Conservation (phyloP, 345 rosid genomes). For the Eucalyptus leucophloia region DNA sequence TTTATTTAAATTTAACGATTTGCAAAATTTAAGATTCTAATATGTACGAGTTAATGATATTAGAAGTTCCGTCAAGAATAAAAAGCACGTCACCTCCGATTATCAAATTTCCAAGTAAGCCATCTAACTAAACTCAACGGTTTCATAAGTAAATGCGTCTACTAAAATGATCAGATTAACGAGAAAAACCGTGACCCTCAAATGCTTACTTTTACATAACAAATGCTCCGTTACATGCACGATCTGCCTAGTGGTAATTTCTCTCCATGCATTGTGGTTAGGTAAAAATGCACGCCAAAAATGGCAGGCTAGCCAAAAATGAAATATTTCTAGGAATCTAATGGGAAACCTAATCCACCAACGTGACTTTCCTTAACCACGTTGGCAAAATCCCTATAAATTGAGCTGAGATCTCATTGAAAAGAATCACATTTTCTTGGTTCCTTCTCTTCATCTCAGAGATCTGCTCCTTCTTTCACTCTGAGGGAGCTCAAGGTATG, state of each 20-base stretch:
- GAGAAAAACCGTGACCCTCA: not conserved
- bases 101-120: not conserved
- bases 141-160: not conserved
- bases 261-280: not conserved
- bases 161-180: not conserved
- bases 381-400: not conserved
- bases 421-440: not conserved
- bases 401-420: not conserved
- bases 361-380: not conserved
- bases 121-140: not conserved
- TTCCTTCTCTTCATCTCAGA: not conserved
- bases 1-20: not conserved
- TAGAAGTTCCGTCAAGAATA: not conserved
- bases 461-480: not conserved
- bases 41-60: not conserved
- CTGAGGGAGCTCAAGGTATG: not conserved
- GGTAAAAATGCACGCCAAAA: not conserved
- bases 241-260: not conserved
- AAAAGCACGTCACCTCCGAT: not conserved
- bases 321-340: not conserved
- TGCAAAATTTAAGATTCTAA: not conserved
- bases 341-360: not conserved
- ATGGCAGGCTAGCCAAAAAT: not conserved
- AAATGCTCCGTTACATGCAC: not conserved
- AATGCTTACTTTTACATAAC: not conserved